Base-by-base conservation (phyloP, 1,139 yeast genomes). In the Tardiomyces depauwii region DNA sequence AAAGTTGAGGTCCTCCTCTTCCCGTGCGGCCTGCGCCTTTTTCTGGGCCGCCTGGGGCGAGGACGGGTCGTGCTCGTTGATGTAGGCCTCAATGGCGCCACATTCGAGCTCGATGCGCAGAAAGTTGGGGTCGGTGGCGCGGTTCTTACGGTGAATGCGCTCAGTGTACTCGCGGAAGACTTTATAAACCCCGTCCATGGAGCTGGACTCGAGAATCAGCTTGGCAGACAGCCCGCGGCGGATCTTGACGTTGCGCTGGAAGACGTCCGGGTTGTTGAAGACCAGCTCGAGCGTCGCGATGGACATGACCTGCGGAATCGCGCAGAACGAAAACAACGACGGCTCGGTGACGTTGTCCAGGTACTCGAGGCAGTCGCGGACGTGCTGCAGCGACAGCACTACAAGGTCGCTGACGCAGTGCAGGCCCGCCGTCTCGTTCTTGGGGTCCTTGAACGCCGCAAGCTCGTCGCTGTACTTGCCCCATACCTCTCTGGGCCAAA, bases 251-350 rank as follows among this genome's bases (percentile, higher is more conserved):
- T 85, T 80, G 39, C 66, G 64, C 45, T 79, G 76, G 59, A 91
- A 76, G 2, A 91, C 84, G 3, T 71, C 63, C 10, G 82, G 81
- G 67, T 93, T 93, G 62, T 85, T 82, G 71, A 84, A 89, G 40
- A 91, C 84, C 48, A 82, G 72, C 23, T 91, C 89, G 57, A 91
- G 72, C 0, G 97, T 87, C 9, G 97, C 96, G 62, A 91, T 82
- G 40, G 97, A 96, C 98, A 91, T 91, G 30, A 89, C 96, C 67
- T 91, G 98, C 18, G 98, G 98, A 60, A 91, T 91, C 16, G 96
- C 89, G 68, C 97, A 89, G 70, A 91, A 91, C 55, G 81, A 82
- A 71, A 87, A 91, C 45, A 83, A 70, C 0, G 95, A 79, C 47
- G 84, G 86, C 59, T 93, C 98, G 50, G 77, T 76, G 43, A 91